Percentiles rank a stretch among this genome's conserved stretches.
These are phyloP conservation scores for Aspergillus persii DNA, from an alignment of 2,329 filamentous ascomycete genomes.

Conservation along the genomic window DNA sequence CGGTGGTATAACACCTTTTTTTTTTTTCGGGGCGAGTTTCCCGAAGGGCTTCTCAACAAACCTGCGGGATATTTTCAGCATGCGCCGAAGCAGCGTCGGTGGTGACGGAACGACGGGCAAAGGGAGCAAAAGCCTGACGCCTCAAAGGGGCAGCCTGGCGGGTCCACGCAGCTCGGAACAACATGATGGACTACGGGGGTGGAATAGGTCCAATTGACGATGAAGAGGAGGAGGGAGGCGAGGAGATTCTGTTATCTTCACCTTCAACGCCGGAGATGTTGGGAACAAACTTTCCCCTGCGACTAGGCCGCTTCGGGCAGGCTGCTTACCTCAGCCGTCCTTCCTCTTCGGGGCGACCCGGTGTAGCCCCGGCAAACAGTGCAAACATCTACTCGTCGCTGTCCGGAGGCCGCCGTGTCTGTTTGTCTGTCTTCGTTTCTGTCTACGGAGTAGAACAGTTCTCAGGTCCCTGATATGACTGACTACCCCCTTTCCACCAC, in stretches of 20 bases:
- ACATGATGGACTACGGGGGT: constrained; percentile 53
- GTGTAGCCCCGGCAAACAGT: constrained; percentile 32
- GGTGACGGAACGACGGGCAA: constrained; percentile 74
- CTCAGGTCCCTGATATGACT: too few species aligned
- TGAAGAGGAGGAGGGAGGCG: constrained; percentile 16
- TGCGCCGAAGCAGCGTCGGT: constrained; percentile 92
- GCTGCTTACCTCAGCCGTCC: constrained; percentile 20
- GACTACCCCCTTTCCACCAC: too few species aligned
- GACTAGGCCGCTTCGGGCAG: constrained; percentile 26
- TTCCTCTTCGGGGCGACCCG: constrained; percentile 25
- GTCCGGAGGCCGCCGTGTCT: too few species aligned
- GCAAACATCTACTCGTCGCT: constrained; percentile 19
- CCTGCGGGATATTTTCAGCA: constrained; percentile 73
- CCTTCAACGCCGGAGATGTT: constrained; percentile 34
- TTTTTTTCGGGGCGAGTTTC: not conserved
- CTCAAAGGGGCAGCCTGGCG: constrained; percentile 59
- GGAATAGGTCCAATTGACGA: constrained; percentile 28
- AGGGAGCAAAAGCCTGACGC: constrained; percentile 45
- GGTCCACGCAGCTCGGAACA: constrained; percentile 67
- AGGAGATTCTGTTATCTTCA: constrained; percentile 31
- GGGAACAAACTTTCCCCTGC: constrained; percentile 34
- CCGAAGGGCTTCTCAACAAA: constrained; percentile 50
- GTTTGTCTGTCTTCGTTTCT: too few species aligned
- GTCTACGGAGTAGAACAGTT: too few species aligned
- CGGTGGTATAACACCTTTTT: not conserved